Base-by-base conservation (phyloP, 2,329 filamentous ascomycete species). In the Hortaea werneckii region DNA sequence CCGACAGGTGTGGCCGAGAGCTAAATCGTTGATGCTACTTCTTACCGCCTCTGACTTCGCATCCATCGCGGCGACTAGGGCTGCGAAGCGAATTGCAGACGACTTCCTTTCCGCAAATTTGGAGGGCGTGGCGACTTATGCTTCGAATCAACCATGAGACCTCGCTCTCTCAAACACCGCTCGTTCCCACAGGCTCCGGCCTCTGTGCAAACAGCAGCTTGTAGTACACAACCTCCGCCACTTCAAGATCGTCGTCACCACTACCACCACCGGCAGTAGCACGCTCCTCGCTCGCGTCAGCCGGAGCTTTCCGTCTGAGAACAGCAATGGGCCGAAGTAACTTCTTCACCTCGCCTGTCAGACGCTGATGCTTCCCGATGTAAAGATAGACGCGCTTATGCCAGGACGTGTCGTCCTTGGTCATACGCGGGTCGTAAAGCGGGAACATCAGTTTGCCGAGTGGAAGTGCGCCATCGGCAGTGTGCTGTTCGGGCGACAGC, bases 301-400 rank as follows among this genome's bases (percentile, higher is more conserved):
- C 7, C 10, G 37, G 10, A 8, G 73, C 74, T 57, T 77, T 79
- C 51, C 80, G 76, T 26, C 43, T 35, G 28, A 96, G 73, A n/a
- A 96, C 72, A 4, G 83, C 92, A 54, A 95, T 62, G 2, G 89
- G 82, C 59, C 79, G 85, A 5, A 77, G 76, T 42, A 96, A 68
- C 67, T 88, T 94, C 73, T 88, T 94, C 41, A 94, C 81, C 65
- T 96, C 88, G 3, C 92, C 92, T 1, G 81, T 85, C 61, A 96
- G 76, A 49, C 89, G 77, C 68, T 96, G 92, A 63, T 95, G 85
- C 59, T 83, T 79, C 5, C 90, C 92, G 4, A 96, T 78, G 61
- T 90, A 95, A 41, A 96, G 70, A 60, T 94, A 86, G 28, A 90
- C 87, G 32, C 79, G 76, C 67, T 88, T 94, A 85, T 94, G 58